Conservation (phyloP, 2,329 filamentous ascomycete genomes). For the Sclerotinia minor region DNA sequence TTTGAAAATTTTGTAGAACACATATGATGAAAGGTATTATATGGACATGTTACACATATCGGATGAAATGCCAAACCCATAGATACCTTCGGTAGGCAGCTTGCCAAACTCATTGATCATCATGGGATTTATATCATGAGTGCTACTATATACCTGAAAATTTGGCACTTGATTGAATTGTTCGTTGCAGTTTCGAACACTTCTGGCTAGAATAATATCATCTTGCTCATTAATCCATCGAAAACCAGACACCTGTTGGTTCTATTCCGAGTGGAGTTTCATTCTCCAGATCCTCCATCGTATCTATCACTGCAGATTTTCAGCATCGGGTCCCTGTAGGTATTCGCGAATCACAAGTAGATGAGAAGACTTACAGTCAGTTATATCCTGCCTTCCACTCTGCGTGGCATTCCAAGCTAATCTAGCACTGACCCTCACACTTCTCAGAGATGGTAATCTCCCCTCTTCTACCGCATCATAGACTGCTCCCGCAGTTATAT, state of each 20-base stretch:
- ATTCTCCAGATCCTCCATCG: conserved; percentile 37
- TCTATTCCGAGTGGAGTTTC: conserved; percentile 36
- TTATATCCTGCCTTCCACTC: conserved; percentile 31
- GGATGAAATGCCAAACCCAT: background rate
- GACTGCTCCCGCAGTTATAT: conserved; percentile 31
- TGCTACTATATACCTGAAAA: background rate
- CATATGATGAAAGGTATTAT: background rate
- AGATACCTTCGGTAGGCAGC: background rate
- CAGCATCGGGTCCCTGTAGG: background rate
- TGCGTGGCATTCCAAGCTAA: conserved; percentile 39
- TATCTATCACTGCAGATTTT: conserved; percentile 30
- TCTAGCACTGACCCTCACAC: conserved; percentile 39
- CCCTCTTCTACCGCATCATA: conserved; percentile 39
- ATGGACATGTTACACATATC: background rate
- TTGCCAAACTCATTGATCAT: background rate
- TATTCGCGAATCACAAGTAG: background rate
- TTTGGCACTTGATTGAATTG: background rate
- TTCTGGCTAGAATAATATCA: no score
- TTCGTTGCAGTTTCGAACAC: background rate
- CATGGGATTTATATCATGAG: background rate
- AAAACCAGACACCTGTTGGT: conserved; percentile 20
- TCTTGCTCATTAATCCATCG: conserved; percentile 14
- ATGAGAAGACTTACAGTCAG: conserved; percentile 27
- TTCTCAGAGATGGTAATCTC: conserved; percentile 36
- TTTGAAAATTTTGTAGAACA: background rate